phyloP scores from a whole-genome alignment of 148 eudicot species.

The Drosera capensis region DNA sequence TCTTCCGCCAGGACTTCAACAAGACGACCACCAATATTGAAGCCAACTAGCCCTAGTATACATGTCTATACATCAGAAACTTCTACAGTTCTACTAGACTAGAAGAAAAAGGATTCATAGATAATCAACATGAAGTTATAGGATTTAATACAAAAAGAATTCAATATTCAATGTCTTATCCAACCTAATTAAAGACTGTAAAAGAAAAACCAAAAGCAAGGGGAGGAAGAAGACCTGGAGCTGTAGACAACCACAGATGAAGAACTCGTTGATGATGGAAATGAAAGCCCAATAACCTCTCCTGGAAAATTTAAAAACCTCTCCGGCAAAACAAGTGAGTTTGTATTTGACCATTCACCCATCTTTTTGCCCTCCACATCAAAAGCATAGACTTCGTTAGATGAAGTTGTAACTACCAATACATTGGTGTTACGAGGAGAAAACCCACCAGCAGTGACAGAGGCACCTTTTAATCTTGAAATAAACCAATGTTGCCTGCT shows the following conservation, averaged over 20 bases:
- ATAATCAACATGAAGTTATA: too few species aligned
- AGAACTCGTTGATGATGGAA: constrained; percentile 54
- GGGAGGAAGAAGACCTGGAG: constrained; percentile 36
- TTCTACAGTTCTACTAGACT: too few species aligned
- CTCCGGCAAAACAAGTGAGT: constrained; percentile 51
- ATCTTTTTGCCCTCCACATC: constrained; percentile 87
- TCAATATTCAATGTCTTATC: too few species aligned
- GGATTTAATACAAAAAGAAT: too few species aligned
- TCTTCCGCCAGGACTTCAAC: too few species aligned
- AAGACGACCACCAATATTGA: too few species aligned
- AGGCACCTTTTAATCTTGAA: constrained; percentile 81
- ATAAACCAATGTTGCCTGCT: constrained; percentile 95
- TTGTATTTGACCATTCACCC: constrained; percentile 62
- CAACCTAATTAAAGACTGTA: too few species aligned
- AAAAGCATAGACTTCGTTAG: constrained; percentile 79
- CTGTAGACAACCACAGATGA: constrained; percentile 62
- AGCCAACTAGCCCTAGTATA: neutral
- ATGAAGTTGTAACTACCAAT: constrained; percentile 70
- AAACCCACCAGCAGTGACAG: constrained; percentile 85
- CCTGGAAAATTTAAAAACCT: constrained; percentile 85
- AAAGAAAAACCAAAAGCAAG: neutral
- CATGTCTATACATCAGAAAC: neutral
- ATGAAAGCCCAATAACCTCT: constrained; percentile 87
- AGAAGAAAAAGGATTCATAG: too few species aligned
- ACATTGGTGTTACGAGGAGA: constrained; percentile 63